Evolutionary conservation across 2,329 filamentous ascomycete species (phyloP).

Genomic region (Capronia americana): DNA sequence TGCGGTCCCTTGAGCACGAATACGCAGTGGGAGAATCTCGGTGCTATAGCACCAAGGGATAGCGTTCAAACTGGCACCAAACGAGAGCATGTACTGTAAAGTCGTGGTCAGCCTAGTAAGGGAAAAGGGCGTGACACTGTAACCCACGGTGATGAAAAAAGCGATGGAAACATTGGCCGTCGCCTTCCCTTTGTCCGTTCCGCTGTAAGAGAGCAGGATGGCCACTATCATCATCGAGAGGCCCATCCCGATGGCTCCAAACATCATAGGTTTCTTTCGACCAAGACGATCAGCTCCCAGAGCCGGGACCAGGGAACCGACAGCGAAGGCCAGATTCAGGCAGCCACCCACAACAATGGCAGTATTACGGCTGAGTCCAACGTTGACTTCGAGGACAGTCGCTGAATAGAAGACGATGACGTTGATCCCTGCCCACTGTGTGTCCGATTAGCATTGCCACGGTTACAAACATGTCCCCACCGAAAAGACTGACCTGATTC

Average conservation of each 20-base stretch:
- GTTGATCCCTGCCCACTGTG: background rate
- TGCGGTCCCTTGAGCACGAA: constrained; percentile 57
- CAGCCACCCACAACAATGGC: constrained; percentile 54
- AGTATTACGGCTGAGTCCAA: constrained; percentile 54
- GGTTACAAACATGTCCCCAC: constrained; percentile 47
- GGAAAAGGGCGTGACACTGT: too few species aligned
- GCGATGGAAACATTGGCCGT: constrained; percentile 60
- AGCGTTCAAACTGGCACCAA: constrained; percentile 54
- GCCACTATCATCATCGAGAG: constrained; percentile 52
- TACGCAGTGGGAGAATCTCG: constrained; percentile 59
- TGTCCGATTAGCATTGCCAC: constrained; percentile 1
- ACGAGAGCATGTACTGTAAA: constrained; percentile 49
- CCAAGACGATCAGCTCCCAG: constrained; percentile 55
- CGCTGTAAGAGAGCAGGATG: constrained; percentile 49
- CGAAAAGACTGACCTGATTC: constrained; percentile 59
- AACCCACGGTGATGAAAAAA: constrained; percentile 48
- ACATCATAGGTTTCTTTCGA: constrained; percentile 48
- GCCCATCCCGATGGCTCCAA: constrained; percentile 45
- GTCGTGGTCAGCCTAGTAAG: too few species aligned
- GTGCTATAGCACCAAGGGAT: constrained; percentile 60
- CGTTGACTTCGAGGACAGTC: constrained; percentile 54
- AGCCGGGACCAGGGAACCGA: constrained; percentile 55
- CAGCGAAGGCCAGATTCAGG: constrained; percentile 49
- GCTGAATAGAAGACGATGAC: background rate
- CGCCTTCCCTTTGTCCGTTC: constrained; percentile 53